These are phyloP conservation scores for Pyrenochaeta sp. DNA, from an alignment of 2,329 filamentous ascomycete genomes.

Conservation along the genomic window DNA sequence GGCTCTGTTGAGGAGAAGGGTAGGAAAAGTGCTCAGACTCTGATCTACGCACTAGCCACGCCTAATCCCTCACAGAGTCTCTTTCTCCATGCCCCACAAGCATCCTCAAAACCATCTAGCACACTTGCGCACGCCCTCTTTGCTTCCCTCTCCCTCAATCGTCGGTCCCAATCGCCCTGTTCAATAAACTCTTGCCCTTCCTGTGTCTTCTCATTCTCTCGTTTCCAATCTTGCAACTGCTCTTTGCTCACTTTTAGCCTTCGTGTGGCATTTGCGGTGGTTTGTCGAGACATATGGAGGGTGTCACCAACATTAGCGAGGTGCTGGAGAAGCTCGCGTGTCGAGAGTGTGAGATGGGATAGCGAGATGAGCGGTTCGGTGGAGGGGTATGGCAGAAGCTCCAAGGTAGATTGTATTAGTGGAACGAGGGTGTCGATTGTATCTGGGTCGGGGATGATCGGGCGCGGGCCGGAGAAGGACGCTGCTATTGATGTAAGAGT, in stretches of 20 bases:
- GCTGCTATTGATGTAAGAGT: conserved; percentile 78
- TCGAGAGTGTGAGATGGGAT: conserved; percentile 70
- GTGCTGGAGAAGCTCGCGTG: conserved; percentile 77
- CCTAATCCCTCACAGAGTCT: conserved; percentile 65
- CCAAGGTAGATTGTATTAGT: conserved; percentile 69
- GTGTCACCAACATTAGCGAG: conserved; percentile 89
- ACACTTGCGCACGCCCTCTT: conserved; percentile 86
- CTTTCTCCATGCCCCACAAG: conserved; percentile 84
- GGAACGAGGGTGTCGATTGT: conserved; percentile 75
- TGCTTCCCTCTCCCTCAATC: conserved; percentile 79
- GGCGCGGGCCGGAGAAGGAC: conserved; percentile 74
- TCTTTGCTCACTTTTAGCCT: conserved; percentile 83
- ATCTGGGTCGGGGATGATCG: conserved; percentile 68
- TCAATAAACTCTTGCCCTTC: conserved; percentile 84
- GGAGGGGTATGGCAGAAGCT: conserved; percentile 73
- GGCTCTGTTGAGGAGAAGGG: background rate
- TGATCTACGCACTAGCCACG: conserved; percentile 45
- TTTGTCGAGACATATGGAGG: conserved; percentile 91
- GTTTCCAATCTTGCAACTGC: conserved; percentile 82
- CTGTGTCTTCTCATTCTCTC: conserved; percentile 82
- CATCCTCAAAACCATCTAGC: conserved; percentile 88
- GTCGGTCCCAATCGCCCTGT: conserved; percentile 82
- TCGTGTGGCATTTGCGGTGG: conserved; percentile 80
- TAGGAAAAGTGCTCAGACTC: background rate
- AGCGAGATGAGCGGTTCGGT: conserved; percentile 71